Percentiles rank a stretch among this genome's conserved stretches.
Evolutionary conservation across 108 stramenopile species (phyloP).

Genomic region (Mayamaea pseudoterrestris): DNA sequence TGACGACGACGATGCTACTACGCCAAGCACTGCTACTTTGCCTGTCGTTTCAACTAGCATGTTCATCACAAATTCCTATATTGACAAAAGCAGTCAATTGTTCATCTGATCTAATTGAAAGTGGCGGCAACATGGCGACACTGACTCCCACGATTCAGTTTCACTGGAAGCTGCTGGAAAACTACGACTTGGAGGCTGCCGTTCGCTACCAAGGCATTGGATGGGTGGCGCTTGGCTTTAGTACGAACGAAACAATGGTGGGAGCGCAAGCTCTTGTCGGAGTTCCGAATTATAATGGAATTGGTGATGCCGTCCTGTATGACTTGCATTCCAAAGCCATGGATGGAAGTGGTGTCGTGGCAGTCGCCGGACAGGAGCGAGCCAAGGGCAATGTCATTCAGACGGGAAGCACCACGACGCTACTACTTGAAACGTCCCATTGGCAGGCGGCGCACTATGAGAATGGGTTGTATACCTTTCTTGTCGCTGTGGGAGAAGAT

Average conservation of each 20-base stretch:
- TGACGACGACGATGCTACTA: too few relatives aligned
- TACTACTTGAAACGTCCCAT: background rate
- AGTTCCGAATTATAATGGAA: constrained; percentile 8
- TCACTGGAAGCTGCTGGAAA: too few relatives aligned
- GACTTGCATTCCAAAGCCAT: too few relatives aligned
- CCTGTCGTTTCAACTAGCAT: too few relatives aligned
- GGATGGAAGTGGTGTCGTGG: background rate
- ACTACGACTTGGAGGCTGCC: too few relatives aligned
- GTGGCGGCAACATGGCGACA: too few relatives aligned
- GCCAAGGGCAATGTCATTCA: background rate
- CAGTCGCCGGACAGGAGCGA: background rate
- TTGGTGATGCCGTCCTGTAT: background rate
- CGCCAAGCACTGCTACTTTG: too few relatives aligned
- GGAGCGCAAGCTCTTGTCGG: constrained; percentile 38
- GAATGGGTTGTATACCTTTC: constrained; percentile 24
- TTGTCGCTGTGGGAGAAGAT: constrained; percentile 23
- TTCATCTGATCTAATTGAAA: too few relatives aligned
- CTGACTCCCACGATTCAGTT: too few relatives aligned
- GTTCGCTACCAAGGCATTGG: constrained; percentile 4
- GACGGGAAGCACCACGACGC: background rate
- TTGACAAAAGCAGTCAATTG: too few relatives aligned
- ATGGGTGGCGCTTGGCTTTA: constrained; percentile 31
- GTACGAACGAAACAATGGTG: constrained; percentile 24
- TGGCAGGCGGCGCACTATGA: too few relatives aligned
- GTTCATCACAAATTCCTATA: background rate